A percentile compares a stretch with the other conserved stretches of the same genome.
Conservation (phyloP, 1,139 yeast species). For the Spathaspora sp. region DNA sequence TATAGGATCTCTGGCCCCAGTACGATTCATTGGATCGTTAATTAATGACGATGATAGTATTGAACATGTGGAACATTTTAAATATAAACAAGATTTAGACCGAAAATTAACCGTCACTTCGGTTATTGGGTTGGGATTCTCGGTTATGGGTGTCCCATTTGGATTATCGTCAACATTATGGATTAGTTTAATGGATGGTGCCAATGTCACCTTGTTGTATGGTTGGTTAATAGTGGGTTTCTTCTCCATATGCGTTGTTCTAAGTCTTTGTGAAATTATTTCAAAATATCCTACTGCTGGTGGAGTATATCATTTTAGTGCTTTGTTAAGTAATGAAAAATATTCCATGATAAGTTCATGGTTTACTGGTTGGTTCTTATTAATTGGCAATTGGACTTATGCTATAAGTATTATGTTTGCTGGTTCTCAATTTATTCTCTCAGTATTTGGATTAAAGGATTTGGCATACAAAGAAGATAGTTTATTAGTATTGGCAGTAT, state of each 20-base stretch:
- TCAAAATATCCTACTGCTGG: constrained; percentile 77
- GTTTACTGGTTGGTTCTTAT: constrained; percentile 75
- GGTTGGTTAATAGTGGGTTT: constrained; percentile 69
- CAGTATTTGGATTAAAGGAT: constrained; percentile 62
- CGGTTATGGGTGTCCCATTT: constrained; percentile 77
- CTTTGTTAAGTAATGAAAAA: constrained; percentile 58
- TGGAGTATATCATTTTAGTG: constrained; percentile 74
- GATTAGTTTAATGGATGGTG: constrained; percentile 70
- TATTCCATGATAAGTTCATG: constrained; percentile 60
- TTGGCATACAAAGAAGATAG: constrained; percentile 54
- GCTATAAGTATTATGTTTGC: constrained; percentile 71
- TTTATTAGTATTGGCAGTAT: constrained; percentile 55
- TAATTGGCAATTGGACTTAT: constrained; percentile 77
- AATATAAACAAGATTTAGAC: constrained; percentile 67
- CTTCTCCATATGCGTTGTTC: constrained; percentile 60
- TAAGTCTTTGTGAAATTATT: constrained; percentile 69
- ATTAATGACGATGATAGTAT: constrained; percentile 30
- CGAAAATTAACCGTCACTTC: constrained; percentile 66
- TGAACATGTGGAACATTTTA: constrained; percentile 67
- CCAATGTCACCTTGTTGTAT: constrained; percentile 66
- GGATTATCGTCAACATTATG: constrained; percentile 72
- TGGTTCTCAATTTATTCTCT: constrained; percentile 69
- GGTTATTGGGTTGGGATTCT: constrained; percentile 71
- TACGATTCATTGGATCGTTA: constrained; percentile 20
- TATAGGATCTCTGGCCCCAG: constrained; percentile 20